Base-by-base conservation (phyloP, 108 stramenopile genomes). In the Cyclostephanos tholiformis region DNA sequence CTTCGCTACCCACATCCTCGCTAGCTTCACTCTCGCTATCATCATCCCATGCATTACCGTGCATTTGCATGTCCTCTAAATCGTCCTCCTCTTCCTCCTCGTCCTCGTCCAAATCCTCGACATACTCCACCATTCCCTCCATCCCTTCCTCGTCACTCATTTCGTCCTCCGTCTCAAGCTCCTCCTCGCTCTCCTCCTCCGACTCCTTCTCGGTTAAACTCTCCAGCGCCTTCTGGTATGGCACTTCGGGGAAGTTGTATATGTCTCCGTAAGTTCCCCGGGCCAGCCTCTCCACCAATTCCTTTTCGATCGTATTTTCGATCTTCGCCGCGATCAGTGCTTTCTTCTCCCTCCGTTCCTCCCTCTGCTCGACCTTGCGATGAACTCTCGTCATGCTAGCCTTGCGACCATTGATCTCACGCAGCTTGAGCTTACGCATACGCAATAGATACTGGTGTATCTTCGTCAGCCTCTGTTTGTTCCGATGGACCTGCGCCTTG, bases 381-480 rank as follows among this genome's bases (percentile, higher is more conserved):
- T 95, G 85, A 16, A 96, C 85, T 3, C 87, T 80, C 12, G 87
- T 84, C 43, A 94, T 67, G 69, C 88, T 94, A 20, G 91, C 91
- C 75, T 91, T 91, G 17, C 72, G 74, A 39, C 92, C 92, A 25
- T 86, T 64, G 22, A 89, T 65, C 74, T 88, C 91, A 36, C 93
- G 96, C 39, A 98, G 80, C 67, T 94, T 89, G 67, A 99, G 73
- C 82, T 96, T 98, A 1, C 99, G 86, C 98, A 98, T 97, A 19
- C 99, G 83, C 63, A 99, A 88, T 48, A 99, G 75, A 71, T 98
- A 98, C 79, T 99, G 99, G 84, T 98, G 96, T 43, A 99, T 98
- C 76, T 98, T 98, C 17, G 99, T 99, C 68, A 99, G 82, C 23
- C 99, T 84, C 82, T 99, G 99, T 74, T 99, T 99, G 87, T 96